Evolutionary conservation across 1,284 basidiomycete species (phyloP), one percentile per base, ranked within the genome.

Genomic region (Pseudozyma sp.): DNA sequence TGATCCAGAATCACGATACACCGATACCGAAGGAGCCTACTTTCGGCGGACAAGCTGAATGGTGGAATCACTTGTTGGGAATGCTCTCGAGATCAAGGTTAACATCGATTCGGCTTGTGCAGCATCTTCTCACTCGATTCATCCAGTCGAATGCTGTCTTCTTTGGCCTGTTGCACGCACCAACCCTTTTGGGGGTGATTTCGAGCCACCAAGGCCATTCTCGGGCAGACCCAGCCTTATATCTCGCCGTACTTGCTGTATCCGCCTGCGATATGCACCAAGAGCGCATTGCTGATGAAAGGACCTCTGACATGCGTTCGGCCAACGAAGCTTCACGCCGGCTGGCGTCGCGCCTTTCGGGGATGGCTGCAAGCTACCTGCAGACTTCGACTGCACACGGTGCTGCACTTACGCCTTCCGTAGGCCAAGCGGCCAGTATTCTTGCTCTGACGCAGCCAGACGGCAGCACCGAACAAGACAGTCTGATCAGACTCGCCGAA

Each of bases 61-160:
- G 73, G 73, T 71, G 64, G 68, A 61, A 50, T 31, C 39, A 71
- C 16, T 34, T 76, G 47, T 52, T 77, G 1, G 48, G 52, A 13
- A 40, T 64, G 6, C 55, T 77, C 25, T 63, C 60, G 19, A 44
- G 40, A 21, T 64, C 65, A 19, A 43, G 67, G 49, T 13, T 44
- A n/a, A 54, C 36, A 10, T 65, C 64, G 12, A 35, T 19, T 18
- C 48, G 52, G n/a, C 43, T 71, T n/a, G 65, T 76, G 10, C 58
- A 60, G 12, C 65, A 70, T 36, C 70, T 77, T 13, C 55, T 77
- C 25, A 48, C 57, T 1, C 68, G 71, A 9, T 77, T 77, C 43
- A 56, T 77, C 9, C 71, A 70, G 47, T 74, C 75, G 31, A 77
- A 77, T 25, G 75, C 75, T n/a, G 69, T 77, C 21, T 77, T 77